These are phyloP conservation scores for Apiospora hydei DNA, from an alignment of 2,329 filamentous ascomycete species.

Conservation along the genomic window DNA sequence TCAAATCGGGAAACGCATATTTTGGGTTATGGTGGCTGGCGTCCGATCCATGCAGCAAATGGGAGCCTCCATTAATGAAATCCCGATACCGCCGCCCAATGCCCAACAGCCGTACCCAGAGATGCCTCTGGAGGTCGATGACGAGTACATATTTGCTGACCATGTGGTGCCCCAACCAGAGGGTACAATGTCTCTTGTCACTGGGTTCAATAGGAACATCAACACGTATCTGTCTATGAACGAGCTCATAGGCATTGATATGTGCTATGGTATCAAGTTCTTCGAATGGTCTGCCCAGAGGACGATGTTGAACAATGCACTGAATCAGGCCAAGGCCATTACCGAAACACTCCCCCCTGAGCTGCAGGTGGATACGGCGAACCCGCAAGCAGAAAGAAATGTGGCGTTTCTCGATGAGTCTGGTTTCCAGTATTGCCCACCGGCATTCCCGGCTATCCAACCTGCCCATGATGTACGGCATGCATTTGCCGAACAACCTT, in stretches of 20 bases:
- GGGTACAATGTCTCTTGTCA: constrained; percentile 72
- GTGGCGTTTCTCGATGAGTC: constrained; percentile 47
- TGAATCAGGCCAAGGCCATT: constrained; percentile 73
- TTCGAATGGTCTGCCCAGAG: constrained; percentile 83
- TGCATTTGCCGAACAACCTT: constrained; percentile 56
- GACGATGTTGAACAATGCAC: constrained; percentile 72
- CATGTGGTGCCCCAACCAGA: constrained; percentile 75
- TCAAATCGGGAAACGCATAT: constrained; percentile 79
- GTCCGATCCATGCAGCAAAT: constrained; percentile 81
- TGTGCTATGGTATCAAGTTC: constrained; percentile 80
- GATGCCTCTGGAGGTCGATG: constrained; percentile 82
- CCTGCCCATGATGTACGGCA: constrained; percentile 59
- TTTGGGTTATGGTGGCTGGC: constrained; percentile 83
- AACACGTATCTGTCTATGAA: constrained; percentile 84
- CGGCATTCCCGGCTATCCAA: constrained; percentile 54
- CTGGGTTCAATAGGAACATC: constrained; percentile 82
- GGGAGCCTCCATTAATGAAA: constrained; percentile 73
- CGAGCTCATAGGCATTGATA: constrained; percentile 77
- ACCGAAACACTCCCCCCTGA: constrained; percentile 76
- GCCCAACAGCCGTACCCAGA: constrained; percentile 79
- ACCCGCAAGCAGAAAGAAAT: constrained; percentile 40
- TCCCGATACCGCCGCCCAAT: constrained; percentile 79
- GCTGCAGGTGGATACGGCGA: constrained; percentile 63
- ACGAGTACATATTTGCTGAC: constrained; percentile 77
- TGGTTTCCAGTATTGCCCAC: constrained; percentile 60